A percentile compares a stretch with the other conserved stretches of the same genome.
Conservation (phyloP, 176 grass and related monocot species). For the Musa schizocarpa region DNA sequence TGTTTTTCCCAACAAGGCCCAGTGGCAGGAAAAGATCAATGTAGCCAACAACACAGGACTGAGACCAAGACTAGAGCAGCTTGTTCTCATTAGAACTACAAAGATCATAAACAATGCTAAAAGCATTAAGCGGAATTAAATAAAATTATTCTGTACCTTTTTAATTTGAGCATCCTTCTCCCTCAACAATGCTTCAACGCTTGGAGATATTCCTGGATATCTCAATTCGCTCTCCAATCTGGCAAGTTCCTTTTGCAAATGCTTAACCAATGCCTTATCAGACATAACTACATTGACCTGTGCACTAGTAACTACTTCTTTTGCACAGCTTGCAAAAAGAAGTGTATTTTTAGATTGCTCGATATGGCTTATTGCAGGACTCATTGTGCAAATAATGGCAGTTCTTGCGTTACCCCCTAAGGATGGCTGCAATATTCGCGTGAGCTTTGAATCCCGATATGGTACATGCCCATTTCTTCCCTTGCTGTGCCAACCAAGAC, state of each 20-base stretch:
- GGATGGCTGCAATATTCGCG: constrained; percentile 14
- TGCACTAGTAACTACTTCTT: constrained; percentile 19
- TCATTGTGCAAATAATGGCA: constrained; percentile 26
- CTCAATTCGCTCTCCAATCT: constrained; percentile 34
- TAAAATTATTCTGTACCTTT: constrained; percentile 39
- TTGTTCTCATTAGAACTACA: neutral
- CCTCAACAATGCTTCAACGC: constrained; percentile 54
- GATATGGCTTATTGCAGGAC: constrained; percentile 16
- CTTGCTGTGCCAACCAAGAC: constrained; percentile 2
- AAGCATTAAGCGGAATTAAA: neutral
- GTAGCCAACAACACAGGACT: too few species aligned
- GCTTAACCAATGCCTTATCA: constrained; percentile 20
- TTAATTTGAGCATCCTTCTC: constrained; percentile 68
- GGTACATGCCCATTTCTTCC: constrained; percentile 21
- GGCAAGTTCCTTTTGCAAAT: constrained; percentile 19
- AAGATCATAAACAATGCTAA: too few species aligned
- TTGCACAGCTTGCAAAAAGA: constrained; percentile 20
- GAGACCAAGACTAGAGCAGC: neutral
- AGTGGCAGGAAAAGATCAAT: too few species aligned
- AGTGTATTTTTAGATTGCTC: constrained; percentile 19
- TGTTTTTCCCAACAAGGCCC: too few species aligned
- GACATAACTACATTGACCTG: constrained; percentile 25
- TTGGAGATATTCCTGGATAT: constrained; percentile 47
- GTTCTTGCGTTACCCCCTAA: constrained; percentile 23
- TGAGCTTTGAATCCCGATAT: constrained; percentile 20